A percentile compares a stretch with the other conserved stretches of the same genome.
These are phyloP conservation scores for Herpetomonas tarakana DNA, from an alignment of 208 protist species.

Conservation along the genomic window DNA sequence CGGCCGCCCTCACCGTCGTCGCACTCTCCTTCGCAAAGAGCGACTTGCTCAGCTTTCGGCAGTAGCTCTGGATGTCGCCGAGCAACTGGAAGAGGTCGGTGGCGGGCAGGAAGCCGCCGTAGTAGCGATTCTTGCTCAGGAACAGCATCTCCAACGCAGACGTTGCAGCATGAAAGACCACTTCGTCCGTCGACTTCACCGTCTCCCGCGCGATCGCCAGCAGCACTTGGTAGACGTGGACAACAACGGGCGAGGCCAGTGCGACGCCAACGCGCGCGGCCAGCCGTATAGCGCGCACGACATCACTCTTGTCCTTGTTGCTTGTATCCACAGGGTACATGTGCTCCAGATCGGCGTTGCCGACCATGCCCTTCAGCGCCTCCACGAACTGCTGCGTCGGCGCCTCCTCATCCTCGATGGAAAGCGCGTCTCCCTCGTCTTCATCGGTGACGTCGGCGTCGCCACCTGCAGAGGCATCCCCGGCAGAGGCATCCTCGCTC, in stretches of 20 bases:
- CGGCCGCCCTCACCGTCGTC: conserved; percentile 39
- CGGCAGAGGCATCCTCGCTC: conserved; percentile 13
- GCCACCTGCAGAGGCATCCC: background rate
- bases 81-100: conserved; percentile 80
- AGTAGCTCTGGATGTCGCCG: conserved; percentile 87
- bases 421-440: conserved; percentile 17
- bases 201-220: conserved; percentile 78
- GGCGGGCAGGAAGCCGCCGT: conserved; percentile 61
- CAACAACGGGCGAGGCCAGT: conserved; percentile 63
- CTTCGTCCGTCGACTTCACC: conserved; percentile 75
- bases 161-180: conserved; percentile 64
- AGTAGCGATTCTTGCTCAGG: conserved; percentile 82
- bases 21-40: conserved; percentile 45
- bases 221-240: conserved; percentile 86
- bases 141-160: conserved; percentile 74
- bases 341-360: conserved; percentile 80
- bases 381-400: conserved; percentile 86
- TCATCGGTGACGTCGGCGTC: conserved; percentile 10
- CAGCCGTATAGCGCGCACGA: conserved; percentile 69
- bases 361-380: conserved; percentile 79
- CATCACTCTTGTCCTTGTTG: conserved; percentile 77
- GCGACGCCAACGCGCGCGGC: conserved; percentile 57
- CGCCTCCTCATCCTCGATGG: conserved; percentile 65
- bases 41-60: conserved; percentile 59
- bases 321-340: conserved; percentile 69